Percentiles rank a stretch among this genome's conserved stretches.
Conservation (phyloP, 139 green algal genomes). For the Microglena sp. region DNA sequence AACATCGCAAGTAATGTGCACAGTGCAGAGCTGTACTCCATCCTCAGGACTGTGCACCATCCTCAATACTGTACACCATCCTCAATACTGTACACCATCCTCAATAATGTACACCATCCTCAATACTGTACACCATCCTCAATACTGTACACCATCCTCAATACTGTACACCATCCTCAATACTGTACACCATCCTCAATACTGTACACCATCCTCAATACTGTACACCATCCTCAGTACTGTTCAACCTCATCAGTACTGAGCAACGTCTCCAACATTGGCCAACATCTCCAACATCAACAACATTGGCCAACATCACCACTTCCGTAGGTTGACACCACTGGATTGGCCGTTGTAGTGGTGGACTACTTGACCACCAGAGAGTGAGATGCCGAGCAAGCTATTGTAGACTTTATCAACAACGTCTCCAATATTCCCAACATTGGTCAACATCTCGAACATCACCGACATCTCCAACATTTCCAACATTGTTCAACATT, state of each 20-base stretch:
- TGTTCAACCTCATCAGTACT: neutral
- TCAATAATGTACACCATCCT: too few relatives aligned
- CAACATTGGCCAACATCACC: neutral
- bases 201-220: too few relatives aligned
- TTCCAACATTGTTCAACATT: neutral
- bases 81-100: too few relatives aligned
- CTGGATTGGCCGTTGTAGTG: constrained; percentile 23
- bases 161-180: too few relatives aligned
- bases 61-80: too few relatives aligned
- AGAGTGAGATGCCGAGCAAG: constrained; percentile 15
- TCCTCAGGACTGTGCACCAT: too few relatives aligned
- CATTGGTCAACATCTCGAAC: neutral
- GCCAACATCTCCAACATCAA: neutral
- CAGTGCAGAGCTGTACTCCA: too few relatives aligned
- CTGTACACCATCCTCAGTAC: neutral
- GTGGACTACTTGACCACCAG: constrained; percentile 28
- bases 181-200: too few relatives aligned
- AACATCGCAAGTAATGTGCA: too few relatives aligned
- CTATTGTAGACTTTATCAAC: constrained; percentile 1
- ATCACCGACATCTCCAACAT: neutral
- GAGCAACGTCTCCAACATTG: neutral
- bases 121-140: too few relatives aligned
- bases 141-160: too few relatives aligned
- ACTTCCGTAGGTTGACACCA: constrained; percentile 24
- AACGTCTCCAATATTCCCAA: neutral